Percentiles rank a stretch among this genome's conserved stretches.
phyloP scores from a whole-genome alignment of 768 basidiomycete genomes.

The Termitomyces sp. region DNA sequence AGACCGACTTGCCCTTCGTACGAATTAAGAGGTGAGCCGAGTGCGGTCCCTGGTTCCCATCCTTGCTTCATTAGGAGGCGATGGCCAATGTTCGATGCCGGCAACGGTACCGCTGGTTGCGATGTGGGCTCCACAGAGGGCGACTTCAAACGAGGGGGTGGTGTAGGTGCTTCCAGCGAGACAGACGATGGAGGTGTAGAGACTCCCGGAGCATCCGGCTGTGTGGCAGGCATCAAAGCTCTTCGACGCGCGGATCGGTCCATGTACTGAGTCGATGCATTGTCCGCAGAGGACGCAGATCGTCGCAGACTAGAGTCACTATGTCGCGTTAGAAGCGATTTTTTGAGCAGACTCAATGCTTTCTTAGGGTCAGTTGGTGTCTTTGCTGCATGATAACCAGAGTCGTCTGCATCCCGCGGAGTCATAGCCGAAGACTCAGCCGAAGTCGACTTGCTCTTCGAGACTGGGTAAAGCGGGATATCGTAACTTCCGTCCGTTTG shows the following conservation, averaged over 20 bases:
- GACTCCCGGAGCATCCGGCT: slow-evolving; percentile 49
- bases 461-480: slow-evolving; percentile 50
- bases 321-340: slow-evolving; percentile 54
- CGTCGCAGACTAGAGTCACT: slow-evolving; percentile 17
- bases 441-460: slow-evolving; percentile 17
- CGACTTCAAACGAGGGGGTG: slow-evolving; percentile 18
- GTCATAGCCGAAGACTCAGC: slow-evolving; percentile 22
- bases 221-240: slow-evolving; percentile 46
- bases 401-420: slow-evolving; percentile 20
- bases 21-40: slow-evolving; percentile 30
- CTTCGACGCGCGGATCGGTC: slow-evolving; percentile 73
- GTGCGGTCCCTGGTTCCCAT: slow-evolving; percentile 63
- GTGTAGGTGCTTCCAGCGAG: slow-evolving; percentile 2
- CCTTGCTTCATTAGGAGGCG: slow-evolving; percentile 67
- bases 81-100: slow-evolving; percentile 61
- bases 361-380: slow-evolving; percentile 49
- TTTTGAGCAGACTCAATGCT: slow-evolving; percentile 62
- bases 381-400: slow-evolving; percentile 15
- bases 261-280: slow-evolving; percentile 33
- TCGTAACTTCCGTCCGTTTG: slow-evolving; percentile 44
- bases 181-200: slow-evolving; percentile 12
- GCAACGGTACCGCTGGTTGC: slow-evolving; percentile 42
- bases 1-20: slow-evolving; percentile 35
- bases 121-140: slow-evolving; percentile 24
- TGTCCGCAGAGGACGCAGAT: slow-evolving; percentile 8